These are phyloP conservation scores for Cryptosporidium felis DNA, from an alignment of 169 alveolate species.

Conservation along the genomic window DNA sequence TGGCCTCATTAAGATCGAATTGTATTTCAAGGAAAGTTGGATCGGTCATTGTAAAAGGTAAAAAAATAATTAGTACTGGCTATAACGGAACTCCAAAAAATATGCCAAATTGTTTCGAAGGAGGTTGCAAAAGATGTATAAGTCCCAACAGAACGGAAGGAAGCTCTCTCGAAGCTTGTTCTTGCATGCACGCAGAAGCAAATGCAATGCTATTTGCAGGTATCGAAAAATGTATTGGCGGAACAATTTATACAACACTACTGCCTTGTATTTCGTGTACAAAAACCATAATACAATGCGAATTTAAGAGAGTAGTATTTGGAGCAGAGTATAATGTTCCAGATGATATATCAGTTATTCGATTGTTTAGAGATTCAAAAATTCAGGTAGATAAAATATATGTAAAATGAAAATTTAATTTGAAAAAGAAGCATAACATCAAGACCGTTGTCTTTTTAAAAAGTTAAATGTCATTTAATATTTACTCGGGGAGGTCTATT, in stretches of 20 bases:
- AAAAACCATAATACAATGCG: conserved; percentile 81
- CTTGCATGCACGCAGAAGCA: conserved; percentile 88
- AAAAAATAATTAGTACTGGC: conserved; percentile 84
- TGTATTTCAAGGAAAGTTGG: conserved; percentile 87
- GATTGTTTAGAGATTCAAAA: conserved; percentile 15
- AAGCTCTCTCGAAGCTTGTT: conserved; percentile 82
- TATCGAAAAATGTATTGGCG: conserved; percentile 72
- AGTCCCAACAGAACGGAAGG: conserved; percentile 76
- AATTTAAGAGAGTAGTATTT: conserved; percentile 78
- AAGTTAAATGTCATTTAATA: no score
- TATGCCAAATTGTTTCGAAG: conserved; percentile 81
- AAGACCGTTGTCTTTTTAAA: no score
- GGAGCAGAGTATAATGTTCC: conserved; percentile 65
- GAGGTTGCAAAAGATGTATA: conserved; percentile 86
- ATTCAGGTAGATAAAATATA: background rate
- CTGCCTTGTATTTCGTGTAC: conserved; percentile 86
- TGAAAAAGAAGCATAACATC: background rate
- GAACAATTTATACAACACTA: conserved; percentile 79
- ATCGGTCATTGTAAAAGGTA: conserved; percentile 80
- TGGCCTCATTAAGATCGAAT: conserved; percentile 84
- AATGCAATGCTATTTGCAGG: conserved; percentile 86
- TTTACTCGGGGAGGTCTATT: conserved; percentile 66
- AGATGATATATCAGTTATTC: background rate
- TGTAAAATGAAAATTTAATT: background rate
- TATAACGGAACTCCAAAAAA: conserved; percentile 88